phyloP scores from a whole-genome alignment of 2,329 filamentous ascomycete genomes.

The Pseudopyrenochaeta lycopersici region DNA sequence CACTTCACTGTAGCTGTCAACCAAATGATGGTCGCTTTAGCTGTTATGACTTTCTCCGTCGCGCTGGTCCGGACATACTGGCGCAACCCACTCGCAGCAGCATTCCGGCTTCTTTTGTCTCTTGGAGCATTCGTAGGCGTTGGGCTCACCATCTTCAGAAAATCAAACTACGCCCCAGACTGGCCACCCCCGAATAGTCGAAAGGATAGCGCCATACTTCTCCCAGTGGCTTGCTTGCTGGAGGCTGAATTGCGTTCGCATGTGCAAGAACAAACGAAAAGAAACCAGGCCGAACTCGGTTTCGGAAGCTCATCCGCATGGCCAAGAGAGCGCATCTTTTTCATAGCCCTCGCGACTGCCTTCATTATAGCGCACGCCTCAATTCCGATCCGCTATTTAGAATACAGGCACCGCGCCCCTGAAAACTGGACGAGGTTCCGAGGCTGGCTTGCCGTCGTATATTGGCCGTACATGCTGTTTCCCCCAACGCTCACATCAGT shows the following conservation, averaged over 20 bases:
- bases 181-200: conserved; percentile 2
- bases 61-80: conserved; percentile 5
- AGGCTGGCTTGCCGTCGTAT: conserved; percentile 2
- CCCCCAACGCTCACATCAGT: conserved; percentile 2
- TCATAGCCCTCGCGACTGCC: not conserved
- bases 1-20: conserved; percentile 6
- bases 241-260: not conserved
- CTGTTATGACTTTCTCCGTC: conserved; percentile 6
- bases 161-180: conserved; percentile 4
- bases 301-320: conserved; percentile 1
- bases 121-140: conserved; percentile 3
- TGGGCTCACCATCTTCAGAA: conserved; percentile 5
- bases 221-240: conserved; percentile 4
- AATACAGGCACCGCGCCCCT: not conserved
- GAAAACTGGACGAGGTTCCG: conserved; percentile 2
- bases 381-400: not conserved
- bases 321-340: conserved; percentile 1
- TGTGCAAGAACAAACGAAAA: not conserved
- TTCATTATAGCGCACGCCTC: conserved; percentile 2
- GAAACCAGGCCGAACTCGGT: not conserved
- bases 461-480: conserved; percentile 5
- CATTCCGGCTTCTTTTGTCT: not conserved
- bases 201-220: conserved; percentile 3
- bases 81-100: conserved; percentile 4
- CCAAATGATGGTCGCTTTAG: conserved; percentile 7